Conservation (phyloP, 495 filamentous ascomycete species). For the Neurospora discreta region DNA sequence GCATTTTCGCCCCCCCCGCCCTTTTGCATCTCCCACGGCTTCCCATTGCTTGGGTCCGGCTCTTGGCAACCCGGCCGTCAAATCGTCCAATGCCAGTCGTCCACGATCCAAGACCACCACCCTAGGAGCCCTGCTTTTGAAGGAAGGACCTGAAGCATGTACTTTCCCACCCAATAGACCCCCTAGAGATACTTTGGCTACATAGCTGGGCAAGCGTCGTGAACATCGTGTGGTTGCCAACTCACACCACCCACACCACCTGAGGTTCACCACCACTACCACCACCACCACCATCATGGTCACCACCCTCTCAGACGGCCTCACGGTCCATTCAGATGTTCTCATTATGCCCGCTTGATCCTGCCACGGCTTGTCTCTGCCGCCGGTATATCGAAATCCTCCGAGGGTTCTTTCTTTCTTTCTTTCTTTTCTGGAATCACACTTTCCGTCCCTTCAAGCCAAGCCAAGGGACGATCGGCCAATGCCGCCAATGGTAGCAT, state of each 20-base stretch:
- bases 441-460: not conserved
- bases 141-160: not conserved
- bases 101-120: constrained; percentile 23
- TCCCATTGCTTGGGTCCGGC: constrained; percentile 4
- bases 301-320: not conserved
- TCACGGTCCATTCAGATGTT: not conserved
- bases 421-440: constrained; percentile 3
- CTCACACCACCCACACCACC: constrained; percentile 8
- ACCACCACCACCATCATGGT: not conserved
- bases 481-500: constrained; percentile 5
- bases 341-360: not conserved
- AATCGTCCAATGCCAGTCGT: constrained; percentile 17
- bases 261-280: too few relatives aligned
- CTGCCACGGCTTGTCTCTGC: not conserved
- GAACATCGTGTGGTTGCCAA: constrained; percentile 17
- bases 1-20: constrained; percentile 21
- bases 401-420: not conserved
- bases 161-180: not conserved
- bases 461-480: constrained; percentile 6
- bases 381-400: not conserved
- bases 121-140: constrained; percentile 1
- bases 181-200: not conserved
- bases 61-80: constrained; percentile 12
- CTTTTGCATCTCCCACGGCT: constrained; percentile 2
- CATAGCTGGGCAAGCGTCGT: not conserved